Conservation (phyloP, 169 alveolate genomes). For the Eimeria tenella region DNA sequence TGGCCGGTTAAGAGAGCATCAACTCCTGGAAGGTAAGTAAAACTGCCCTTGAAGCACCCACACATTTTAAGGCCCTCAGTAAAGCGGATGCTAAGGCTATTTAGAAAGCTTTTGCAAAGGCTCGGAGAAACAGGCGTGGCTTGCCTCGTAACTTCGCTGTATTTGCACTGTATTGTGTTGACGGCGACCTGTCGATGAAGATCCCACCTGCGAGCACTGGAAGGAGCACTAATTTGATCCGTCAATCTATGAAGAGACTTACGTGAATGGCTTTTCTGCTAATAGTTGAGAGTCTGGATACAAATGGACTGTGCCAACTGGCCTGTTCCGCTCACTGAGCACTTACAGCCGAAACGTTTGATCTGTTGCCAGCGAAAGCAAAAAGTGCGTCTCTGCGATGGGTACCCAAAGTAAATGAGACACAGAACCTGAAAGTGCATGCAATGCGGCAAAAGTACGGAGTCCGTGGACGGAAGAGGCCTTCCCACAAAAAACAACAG, state of each 20-base stretch:
- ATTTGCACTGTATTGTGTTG: slow-evolving; percentile 57
- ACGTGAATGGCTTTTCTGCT: too few species aligned
- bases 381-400: slow-evolving; percentile 13
- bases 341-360: slow-evolving; percentile 60
- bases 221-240: neutral
- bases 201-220: slow-evolving; percentile 41
- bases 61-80: neutral
- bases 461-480: too few species aligned
- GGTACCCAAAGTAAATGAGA: slow-evolving; percentile 47
- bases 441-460: neutral
- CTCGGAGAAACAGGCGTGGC: neutral
- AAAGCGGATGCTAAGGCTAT: neutral
- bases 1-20: slow-evolving; percentile 66
- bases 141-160: slow-evolving; percentile 65
- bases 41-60: neutral
- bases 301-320: too few species aligned
- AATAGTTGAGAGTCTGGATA: too few species aligned
- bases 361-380: slow-evolving; percentile 65
- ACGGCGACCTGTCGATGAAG: slow-evolving; percentile 30
- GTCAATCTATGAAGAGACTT: neutral
- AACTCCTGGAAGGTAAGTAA: slow-evolving; percentile 38
- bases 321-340: neutral
- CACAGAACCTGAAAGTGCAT: slow-evolving; percentile 37
- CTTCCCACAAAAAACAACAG: too few species aligned
- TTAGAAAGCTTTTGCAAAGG: neutral